A percentile compares a stretch with the other conserved stretches of the same genome.
phyloP scores from a whole-genome alignment of 83 land plant species.

The Thuja plicata region DNA sequence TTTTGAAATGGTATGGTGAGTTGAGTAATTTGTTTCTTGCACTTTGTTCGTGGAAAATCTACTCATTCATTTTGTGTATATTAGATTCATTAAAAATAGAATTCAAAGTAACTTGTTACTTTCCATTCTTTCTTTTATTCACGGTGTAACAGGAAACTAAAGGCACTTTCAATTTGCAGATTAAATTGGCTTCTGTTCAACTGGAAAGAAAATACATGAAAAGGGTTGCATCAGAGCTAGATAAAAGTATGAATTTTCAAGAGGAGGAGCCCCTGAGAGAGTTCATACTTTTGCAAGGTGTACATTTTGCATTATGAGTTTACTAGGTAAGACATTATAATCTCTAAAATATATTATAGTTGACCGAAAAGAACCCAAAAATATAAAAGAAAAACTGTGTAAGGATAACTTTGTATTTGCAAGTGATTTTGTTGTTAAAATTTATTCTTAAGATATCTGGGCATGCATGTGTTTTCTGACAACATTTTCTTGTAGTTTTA shows the following conservation, averaged over 20 bases:
- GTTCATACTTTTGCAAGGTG: constrained; percentile 87
- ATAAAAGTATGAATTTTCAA: constrained; percentile 45
- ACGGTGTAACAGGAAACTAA: too few relatives aligned
- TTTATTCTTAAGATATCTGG: not conserved
- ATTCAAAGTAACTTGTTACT: too few relatives aligned
- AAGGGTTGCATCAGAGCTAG: constrained; percentile 87
- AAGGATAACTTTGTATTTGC: not conserved
- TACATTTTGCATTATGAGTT: constrained; percentile 95
- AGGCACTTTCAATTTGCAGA: constrained; percentile 63
- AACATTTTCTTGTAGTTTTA: constrained; percentile 65
- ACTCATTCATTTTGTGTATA: too few relatives aligned
- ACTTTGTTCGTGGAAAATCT: too few relatives aligned
- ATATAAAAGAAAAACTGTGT: not conserved
- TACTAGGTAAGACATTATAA: constrained; percentile 66
- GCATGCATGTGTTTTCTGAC: not conserved
- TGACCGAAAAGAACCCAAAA: not conserved
- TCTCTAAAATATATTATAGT: not conserved
- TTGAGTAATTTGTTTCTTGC: too few relatives aligned
- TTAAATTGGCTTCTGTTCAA: constrained; percentile 91
- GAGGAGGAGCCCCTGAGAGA: constrained; percentile 90
- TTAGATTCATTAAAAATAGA: too few relatives aligned
- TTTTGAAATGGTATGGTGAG: too few relatives aligned
- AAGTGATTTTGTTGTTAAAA: not conserved
- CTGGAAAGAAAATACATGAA: constrained; percentile 96
- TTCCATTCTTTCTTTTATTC: too few relatives aligned